Percentiles rank a stretch among this genome's conserved stretches.
These are phyloP conservation scores for Dioscorea cayenensis DNA, from an alignment of 116 monocot genomes.

Conservation along the genomic window DNA sequence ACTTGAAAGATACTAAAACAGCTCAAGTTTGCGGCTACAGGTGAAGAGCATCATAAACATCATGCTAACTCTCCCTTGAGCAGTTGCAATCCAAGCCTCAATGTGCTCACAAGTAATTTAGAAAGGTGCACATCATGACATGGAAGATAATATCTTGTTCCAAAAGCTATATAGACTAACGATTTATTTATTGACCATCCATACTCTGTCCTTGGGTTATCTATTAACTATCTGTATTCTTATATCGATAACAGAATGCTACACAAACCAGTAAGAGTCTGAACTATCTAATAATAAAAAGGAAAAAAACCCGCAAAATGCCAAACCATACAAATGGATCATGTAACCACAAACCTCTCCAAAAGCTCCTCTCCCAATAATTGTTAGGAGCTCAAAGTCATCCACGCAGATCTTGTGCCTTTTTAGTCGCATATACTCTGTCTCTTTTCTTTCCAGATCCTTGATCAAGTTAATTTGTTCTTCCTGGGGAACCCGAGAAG, in stretches of 20 bases:
- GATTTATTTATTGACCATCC: too few relatives aligned
- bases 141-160: too few relatives aligned
- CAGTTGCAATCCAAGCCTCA: too few relatives aligned
- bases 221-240: too few relatives aligned
- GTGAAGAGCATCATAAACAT: too few relatives aligned
- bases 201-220: too few relatives aligned
- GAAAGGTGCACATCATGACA: too few relatives aligned
- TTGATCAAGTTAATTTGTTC: conserved; percentile 74
- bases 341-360: conserved; percentile 49
- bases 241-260: too few relatives aligned
- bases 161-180: too few relatives aligned
- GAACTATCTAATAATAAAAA: background rate
- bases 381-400: conserved; percentile 82
- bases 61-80: too few relatives aligned
- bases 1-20: background rate
- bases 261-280: too few relatives aligned
- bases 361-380: conserved; percentile 87
- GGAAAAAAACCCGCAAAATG: background rate
- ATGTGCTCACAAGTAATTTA: too few relatives aligned
- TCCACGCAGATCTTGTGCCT: conserved; percentile 87
- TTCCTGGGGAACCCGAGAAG: conserved; percentile 56
- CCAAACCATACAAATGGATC: background rate
- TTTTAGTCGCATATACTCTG: conserved; percentile 84
- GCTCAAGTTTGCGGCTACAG: background rate
- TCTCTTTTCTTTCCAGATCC: conserved; percentile 87